phyloP scores from a whole-genome alignment of 441 rosid species.

The Syzygium malaccense region DNA sequence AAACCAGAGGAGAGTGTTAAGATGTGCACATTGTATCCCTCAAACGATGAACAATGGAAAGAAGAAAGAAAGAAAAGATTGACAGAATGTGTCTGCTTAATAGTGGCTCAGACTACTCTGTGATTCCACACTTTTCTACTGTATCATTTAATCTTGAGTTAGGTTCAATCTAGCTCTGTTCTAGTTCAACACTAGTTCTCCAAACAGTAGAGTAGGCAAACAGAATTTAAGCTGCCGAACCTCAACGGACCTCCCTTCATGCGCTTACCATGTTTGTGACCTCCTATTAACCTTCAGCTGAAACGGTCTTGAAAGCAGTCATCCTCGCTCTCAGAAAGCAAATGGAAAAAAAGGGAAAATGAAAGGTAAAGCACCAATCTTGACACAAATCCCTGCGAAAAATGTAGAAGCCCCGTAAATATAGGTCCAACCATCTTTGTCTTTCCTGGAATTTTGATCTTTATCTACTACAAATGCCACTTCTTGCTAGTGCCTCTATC shows the following conservation, averaged over 20 bases:
- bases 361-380: not conserved
- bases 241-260: not conserved
- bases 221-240: not conserved
- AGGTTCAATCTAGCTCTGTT: not conserved
- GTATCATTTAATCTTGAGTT: not conserved
- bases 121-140: not conserved
- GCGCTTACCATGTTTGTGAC: not conserved
- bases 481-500: not conserved
- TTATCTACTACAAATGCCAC: not conserved
- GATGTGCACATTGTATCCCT: not conserved
- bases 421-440: not conserved
- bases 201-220: not conserved
- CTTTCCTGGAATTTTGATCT: not conserved
- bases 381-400: not conserved
- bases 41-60: not conserved
- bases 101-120: not conserved
- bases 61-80: not conserved
- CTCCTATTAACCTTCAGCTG: not conserved
- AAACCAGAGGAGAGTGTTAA: not conserved
- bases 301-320: not conserved
- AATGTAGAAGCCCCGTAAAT: not conserved
- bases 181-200: not conserved
- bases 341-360: not conserved
- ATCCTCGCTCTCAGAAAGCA: not conserved
- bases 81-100: not conserved